phyloP scores from a whole-genome alignment of 2,329 filamentous ascomycete species.

The Fusarium transvaalense region DNA sequence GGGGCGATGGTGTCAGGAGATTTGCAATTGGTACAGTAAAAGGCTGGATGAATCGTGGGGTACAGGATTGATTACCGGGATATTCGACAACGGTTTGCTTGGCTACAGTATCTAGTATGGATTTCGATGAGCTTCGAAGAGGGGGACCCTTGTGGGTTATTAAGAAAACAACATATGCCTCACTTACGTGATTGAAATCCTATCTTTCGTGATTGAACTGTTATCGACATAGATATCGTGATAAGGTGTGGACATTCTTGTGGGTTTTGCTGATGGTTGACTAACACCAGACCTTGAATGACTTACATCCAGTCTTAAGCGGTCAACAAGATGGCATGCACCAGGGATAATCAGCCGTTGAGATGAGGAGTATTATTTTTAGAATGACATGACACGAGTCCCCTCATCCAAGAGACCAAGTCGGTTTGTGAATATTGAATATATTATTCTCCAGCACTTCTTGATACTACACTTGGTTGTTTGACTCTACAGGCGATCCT shows the following conservation, averaged over 20 bases:
- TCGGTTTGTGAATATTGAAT: not conserved
- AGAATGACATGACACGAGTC: not conserved
- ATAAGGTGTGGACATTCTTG: not conserved
- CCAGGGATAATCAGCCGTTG: not conserved
- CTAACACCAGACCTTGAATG: not conserved
- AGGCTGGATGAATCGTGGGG: slow-evolving; percentile 24
- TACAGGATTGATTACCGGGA: slow-evolving; percentile 17
- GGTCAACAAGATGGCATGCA: not conserved
- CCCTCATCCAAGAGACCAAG: not conserved
- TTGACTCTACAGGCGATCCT: not conserved
- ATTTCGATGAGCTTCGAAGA: slow-evolving; percentile 3
- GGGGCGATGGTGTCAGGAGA: slow-evolving; percentile 13
- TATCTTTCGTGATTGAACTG: not conserved
- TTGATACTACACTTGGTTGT: not conserved
- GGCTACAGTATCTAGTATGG: not conserved
- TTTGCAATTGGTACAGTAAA: slow-evolving; percentile 17
- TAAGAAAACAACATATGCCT: slow-evolving; percentile 11
- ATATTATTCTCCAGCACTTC: too few species aligned
- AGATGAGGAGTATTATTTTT: not conserved
- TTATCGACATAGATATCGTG: not conserved
- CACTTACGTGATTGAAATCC: not conserved
- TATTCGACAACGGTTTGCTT: slow-evolving; percentile 15
- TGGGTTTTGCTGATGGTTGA: not conserved
- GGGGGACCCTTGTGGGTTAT: not conserved
- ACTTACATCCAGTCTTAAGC: not conserved